Percentiles rank a stretch among this genome's conserved stretches.
phyloP scores from a whole-genome alignment of 768 basidiomycete species.

The Xerocomellus chrysenteron region DNA sequence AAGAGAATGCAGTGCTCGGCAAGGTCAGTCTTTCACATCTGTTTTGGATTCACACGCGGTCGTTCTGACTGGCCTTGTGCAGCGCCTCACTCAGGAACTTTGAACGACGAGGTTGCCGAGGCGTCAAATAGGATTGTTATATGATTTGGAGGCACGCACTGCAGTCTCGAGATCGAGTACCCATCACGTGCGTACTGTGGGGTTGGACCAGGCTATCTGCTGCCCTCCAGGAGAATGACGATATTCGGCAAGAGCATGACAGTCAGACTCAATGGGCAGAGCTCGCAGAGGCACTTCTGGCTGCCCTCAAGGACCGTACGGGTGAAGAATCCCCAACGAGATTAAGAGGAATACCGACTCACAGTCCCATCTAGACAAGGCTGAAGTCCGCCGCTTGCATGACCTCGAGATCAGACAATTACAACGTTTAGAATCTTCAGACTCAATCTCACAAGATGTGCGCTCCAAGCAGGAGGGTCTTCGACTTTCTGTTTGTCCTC shows the following conservation, averaged over 20 bases:
- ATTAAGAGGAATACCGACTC: background rate
- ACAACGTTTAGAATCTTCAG: slow-evolving; percentile 63
- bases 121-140: slow-evolving; percentile 72
- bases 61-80: slow-evolving; percentile 9
- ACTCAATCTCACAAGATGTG: slow-evolving; percentile 65
- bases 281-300: slow-evolving; percentile 64
- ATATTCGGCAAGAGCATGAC: slow-evolving; percentile 81
- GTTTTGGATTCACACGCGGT: background rate
- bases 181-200: slow-evolving; percentile 67
- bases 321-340: slow-evolving; percentile 37
- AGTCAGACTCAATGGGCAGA: slow-evolving; percentile 65
- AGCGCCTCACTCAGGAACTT: slow-evolving; percentile 79
- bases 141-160: slow-evolving; percentile 67
- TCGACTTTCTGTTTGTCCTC: no score
- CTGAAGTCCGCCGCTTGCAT: slow-evolving; percentile 62
- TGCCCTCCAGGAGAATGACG: slow-evolving; percentile 75
- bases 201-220: slow-evolving; percentile 67
- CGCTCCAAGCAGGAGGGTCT: slow-evolving; percentile 31
- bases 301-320: slow-evolving; percentile 64
- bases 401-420: slow-evolving; percentile 59
- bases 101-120: slow-evolving; percentile 81
- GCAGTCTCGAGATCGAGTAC: slow-evolving; percentile 66
- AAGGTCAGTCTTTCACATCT: slow-evolving; percentile 25
- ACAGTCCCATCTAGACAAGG: slow-evolving; percentile 49
- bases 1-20: slow-evolving; percentile 62